Conservation (phyloP, 345 rosid species). For the Eucalyptus polyanthemos region DNA sequence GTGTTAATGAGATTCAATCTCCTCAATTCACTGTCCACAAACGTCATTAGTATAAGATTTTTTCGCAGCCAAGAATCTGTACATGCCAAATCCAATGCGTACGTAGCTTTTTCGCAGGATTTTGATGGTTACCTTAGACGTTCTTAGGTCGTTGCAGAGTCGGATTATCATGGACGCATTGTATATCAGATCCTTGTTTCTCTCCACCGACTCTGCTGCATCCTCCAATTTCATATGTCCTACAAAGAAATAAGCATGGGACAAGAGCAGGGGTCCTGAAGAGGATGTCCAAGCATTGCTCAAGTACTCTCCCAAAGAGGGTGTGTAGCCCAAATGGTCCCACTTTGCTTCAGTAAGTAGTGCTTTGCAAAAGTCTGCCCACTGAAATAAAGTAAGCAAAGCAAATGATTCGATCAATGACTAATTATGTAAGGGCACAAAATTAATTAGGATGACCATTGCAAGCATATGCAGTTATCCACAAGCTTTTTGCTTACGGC, state of each 20-base stretch:
- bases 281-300: constrained; percentile 33
- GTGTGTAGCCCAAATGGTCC: constrained; percentile 11
- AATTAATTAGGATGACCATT: too few species aligned
- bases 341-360: constrained; percentile 40
- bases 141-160: constrained; percentile 37
- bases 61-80: not conserved
- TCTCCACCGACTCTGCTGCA: not conserved
- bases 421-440: too few species aligned
- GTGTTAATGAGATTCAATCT: not conserved
- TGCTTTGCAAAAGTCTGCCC: constrained; percentile 41
- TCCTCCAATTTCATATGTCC: not conserved
- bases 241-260: constrained; percentile 9
- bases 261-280: constrained; percentile 16
- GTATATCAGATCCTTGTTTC: constrained; percentile 9
- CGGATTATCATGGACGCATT: constrained; percentile 24
- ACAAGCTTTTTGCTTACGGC: too few species aligned
- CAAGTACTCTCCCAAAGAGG: constrained; percentile 27
- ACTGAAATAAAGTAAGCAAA: not conserved
- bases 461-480: too few species aligned
- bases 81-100: not conserved
- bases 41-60: not conserved
- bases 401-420: not conserved
- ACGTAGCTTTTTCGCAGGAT: not conserved
- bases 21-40: not conserved
- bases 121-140: constrained; percentile 14